These are phyloP conservation scores for Sugiyamaella americana DNA, from an alignment of 805 yeast genomes.

Conservation along the genomic window DNA sequence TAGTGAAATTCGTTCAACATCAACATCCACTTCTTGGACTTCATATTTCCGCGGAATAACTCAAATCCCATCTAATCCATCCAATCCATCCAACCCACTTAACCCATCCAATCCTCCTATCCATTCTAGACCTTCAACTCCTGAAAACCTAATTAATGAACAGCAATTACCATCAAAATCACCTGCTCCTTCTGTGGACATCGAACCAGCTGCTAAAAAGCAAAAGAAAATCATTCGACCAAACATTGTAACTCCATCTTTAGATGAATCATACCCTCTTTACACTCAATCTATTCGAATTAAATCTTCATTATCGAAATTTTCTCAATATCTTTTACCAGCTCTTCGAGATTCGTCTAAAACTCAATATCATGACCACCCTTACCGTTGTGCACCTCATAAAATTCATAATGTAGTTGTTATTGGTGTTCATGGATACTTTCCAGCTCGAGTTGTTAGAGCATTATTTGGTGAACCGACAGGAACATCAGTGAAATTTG, in stretches of 20 bases:
- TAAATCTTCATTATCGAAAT: slow-evolving; percentile 15
- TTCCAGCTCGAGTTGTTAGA: slow-evolving; percentile 80
- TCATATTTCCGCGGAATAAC: neutral
- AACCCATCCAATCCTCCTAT: neutral
- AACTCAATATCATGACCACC: slow-evolving; percentile 24
- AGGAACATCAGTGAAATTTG: slow-evolving; percentile 88
- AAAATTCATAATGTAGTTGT: slow-evolving; percentile 57
- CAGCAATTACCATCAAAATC: neutral
- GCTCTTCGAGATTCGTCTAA: slow-evolving; percentile 9
- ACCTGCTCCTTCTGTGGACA: too few relatives aligned
- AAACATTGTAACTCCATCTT: slow-evolving; percentile 25
- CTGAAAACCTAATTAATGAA: neutral
- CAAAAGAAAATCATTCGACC: slow-evolving; percentile 16
- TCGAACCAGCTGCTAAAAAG: slow-evolving; percentile 5
- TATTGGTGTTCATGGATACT: slow-evolving; percentile 94
- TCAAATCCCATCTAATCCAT: neutral
- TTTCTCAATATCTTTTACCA: slow-evolving; percentile 18
- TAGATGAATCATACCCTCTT: slow-evolving; percentile 25
- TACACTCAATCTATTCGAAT: slow-evolving; percentile 19
- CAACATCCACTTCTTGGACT: too few relatives aligned
- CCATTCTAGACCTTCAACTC: neutral
- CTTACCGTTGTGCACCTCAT: slow-evolving; percentile 24
- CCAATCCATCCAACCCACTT: neutral
- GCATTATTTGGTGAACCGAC: slow-evolving; percentile 93
- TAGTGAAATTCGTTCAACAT: neutral